Percentiles rank a stretch among this genome's conserved stretches.
phyloP scores from a whole-genome alignment of 352 stramenopile species.

The Pythium rhizo-oryzae region DNA sequence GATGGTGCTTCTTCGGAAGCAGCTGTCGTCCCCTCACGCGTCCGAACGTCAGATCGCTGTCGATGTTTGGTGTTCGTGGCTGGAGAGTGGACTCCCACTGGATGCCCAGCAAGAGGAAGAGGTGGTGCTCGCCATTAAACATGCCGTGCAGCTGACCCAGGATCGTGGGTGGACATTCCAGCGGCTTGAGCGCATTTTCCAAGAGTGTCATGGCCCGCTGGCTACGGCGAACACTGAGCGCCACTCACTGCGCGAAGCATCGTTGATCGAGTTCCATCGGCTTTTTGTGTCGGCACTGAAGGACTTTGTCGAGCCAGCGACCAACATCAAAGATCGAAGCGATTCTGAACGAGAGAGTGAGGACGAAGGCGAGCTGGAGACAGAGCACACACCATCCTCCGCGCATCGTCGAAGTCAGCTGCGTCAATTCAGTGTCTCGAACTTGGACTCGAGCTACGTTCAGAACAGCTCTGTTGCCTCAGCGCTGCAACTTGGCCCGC shows the following conservation, averaged over 20 bases:
- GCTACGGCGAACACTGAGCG: neutral
- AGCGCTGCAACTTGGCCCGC: conserved; percentile 14
- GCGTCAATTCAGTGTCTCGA: conserved; percentile 11
- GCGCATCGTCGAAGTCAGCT: neutral
- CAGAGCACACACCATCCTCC: neutral
- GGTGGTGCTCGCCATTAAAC: conserved; percentile 25
- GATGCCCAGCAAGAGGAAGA: conserved; percentile 70
- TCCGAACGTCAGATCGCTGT: conserved; percentile 62
- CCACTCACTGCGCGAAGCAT: conserved; percentile 5
- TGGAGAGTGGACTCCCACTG: conserved; percentile 45
- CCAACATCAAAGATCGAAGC: neutral
- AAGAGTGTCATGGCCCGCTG: neutral
- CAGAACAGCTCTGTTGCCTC: conserved; percentile 11
- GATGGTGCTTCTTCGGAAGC: conserved; percentile 84
- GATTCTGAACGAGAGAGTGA: neutral
- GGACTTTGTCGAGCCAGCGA: conserved; percentile 12
- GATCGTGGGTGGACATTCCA: conserved; percentile 9
- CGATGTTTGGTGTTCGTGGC: conserved; percentile 71
- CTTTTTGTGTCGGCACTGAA: conserved; percentile 4
- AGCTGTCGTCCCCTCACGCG: conserved; percentile 53
- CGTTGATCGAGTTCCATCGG: conserved; percentile 15
- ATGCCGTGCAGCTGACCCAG: conserved; percentile 17
- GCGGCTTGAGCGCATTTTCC: conserved; percentile 10
- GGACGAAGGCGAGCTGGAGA: neutral
- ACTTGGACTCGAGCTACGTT: conserved; percentile 6